Evolutionary conservation across 2,329 filamentous ascomycete genomes (phyloP), one percentile per base, ranked within the genome.

Genomic region (Ophiostoma tasmaniense): DNA sequence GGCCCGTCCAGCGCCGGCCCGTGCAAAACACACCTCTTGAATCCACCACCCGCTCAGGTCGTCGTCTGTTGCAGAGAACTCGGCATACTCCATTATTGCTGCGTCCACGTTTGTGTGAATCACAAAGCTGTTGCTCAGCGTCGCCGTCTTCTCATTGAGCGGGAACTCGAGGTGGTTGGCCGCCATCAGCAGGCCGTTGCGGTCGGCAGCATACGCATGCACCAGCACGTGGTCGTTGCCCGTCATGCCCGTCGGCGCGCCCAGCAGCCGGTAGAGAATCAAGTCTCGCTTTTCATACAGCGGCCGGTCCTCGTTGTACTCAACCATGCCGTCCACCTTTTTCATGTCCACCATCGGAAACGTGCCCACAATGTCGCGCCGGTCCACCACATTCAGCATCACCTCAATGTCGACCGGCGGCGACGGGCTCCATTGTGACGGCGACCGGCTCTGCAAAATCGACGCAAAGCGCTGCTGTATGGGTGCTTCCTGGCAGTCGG

Each of bases 271-370:
- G 71, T 86, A 86, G 6, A 83, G 72, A 1, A 85, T 72, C 8
- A 86, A 75, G 72, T 86, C 81, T 22, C 81, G 78, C 6, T 80
- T 77, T 45, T 84, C 82, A 3, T 81, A 75, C 8, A 83, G 70
- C 0, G 79, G 75, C 64, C 77, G 79, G 0, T 71, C 77, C 10
- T 75, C 73, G 72, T 86, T 86, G 71, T 78, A 83, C 0, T 68
- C 75, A 0, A 71, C 71, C 80, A 86, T 82, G 73, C 28, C 28
- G 61, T 85, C 83, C 8, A 86, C 84, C 75, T 85, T 85, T 73
- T 80, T 80, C 81, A 85, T 84, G 65, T 84, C 80, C 2, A 85
- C 76, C 0, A 80, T 76, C 8, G 84, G 84, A 69, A 85, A 85
- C 0, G 74, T 75, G 2, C 82, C 82, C 1, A 78, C 75, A 1